phyloP scores from a whole-genome alignment of 2,329 filamentous ascomycete species.

The Fusarium buharicum region DNA sequence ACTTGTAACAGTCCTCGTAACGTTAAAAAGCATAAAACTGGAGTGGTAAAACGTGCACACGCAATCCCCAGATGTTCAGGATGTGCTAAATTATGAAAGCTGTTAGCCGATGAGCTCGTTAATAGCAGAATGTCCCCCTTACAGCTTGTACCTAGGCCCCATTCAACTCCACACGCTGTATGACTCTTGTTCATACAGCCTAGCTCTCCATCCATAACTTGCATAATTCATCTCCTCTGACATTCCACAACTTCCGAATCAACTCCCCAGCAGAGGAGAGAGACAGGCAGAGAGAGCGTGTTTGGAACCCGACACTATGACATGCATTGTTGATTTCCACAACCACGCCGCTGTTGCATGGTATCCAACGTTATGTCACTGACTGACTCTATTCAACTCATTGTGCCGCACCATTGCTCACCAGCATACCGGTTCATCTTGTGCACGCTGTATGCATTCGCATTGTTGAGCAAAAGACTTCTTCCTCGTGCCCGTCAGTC shows the following conservation, averaged over 20 bases:
- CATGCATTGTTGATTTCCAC: conserved; percentile 27
- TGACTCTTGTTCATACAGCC: conserved; percentile 6
- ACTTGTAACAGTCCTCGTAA: conserved; percentile 26
- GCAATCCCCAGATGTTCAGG: conserved; percentile 21
- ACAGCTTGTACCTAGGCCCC: conserved; percentile 13
- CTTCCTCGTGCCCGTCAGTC: neutral
- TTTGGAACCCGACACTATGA: too few species aligned
- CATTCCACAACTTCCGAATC: conserved; percentile 31
- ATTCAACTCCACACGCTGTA: conserved; percentile 5
- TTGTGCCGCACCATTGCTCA: conserved; percentile 22
- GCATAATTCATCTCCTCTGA: conserved; percentile 24
- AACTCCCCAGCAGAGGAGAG: conserved; percentile 42
- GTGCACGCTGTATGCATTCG: neutral
- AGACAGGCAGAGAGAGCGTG: conserved; percentile 39
- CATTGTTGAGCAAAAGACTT: conserved; percentile 6
- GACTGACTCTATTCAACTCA: conserved; percentile 10
- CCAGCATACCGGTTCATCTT: conserved; percentile 21
- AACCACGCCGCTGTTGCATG: conserved; percentile 25
- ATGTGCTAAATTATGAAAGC: conserved; percentile 16
- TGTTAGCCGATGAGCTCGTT: neutral
- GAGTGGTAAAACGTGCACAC: conserved; percentile 32
- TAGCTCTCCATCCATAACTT: conserved; percentile 21
- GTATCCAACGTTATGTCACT: conserved; percentile 20
- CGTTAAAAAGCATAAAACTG: conserved; percentile 20
- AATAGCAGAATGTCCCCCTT: conserved; percentile 5